Evolutionary conservation across 2,329 filamentous ascomycete species (phyloP).

Genomic region (Chalaropsis thielavioides): DNA sequence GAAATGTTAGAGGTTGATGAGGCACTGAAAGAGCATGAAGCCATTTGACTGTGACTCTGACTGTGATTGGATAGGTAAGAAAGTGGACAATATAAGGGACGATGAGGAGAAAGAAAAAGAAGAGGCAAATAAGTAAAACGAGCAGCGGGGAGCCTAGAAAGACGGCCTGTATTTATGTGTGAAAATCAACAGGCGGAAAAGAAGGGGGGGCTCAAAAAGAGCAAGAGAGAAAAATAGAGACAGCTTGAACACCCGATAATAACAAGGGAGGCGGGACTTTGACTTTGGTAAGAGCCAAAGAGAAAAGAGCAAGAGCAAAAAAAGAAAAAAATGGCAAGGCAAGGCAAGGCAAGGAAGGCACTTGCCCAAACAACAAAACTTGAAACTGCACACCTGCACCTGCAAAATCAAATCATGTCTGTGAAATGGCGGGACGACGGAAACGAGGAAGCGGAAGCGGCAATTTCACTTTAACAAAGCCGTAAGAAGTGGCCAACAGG

Average conservation of each 20-base stretch:
- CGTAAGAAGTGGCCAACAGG: background rate
- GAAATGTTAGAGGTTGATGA: conserved; percentile 37
- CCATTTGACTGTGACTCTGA: conserved; percentile 9
- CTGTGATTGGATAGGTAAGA: background rate
- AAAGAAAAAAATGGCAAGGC: background rate
- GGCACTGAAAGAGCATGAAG: conserved; percentile 26
- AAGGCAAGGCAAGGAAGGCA: background rate
- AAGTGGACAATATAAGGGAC: background rate
- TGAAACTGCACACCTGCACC: background rate
- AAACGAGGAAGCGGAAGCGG: background rate
- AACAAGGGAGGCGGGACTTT: conserved; percentile 1
- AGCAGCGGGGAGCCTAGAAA: background rate
- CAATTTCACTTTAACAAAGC: background rate
- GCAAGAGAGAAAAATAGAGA: background rate
- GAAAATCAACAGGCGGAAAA: background rate
- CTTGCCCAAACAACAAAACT: too few species aligned
- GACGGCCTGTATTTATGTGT: background rate
- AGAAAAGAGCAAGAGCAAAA: background rate
- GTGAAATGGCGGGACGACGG: background rate
- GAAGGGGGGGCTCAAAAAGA: background rate
- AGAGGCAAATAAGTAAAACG: background rate
- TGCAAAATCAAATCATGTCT: background rate
- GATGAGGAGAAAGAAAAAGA: background rate
- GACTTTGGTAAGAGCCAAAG: background rate
- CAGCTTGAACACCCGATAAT: background rate